Evolutionary conservation across 2,329 filamentous ascomycete species (phyloP).

Genomic region (Hypoxylon sp.): DNA sequence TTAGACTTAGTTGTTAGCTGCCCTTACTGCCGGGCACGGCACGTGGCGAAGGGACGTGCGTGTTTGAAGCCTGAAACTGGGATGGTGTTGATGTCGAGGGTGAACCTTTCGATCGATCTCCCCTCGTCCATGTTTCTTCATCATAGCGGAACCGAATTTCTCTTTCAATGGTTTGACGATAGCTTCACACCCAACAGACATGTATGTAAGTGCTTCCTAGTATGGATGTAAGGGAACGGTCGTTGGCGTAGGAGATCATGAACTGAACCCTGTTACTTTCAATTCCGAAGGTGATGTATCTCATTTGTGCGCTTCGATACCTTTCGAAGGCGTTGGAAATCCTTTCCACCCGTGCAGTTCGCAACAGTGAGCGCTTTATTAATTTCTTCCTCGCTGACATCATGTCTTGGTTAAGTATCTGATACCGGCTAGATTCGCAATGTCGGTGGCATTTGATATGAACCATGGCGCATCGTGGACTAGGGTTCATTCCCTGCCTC

Average conservation of each 20-base stretch:
- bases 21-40: constrained; percentile 11
- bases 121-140: constrained; percentile 15
- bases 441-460: background rate
- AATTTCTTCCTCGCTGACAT: background rate
- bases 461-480: background rate
- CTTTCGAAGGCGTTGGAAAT: background rate
- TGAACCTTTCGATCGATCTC: constrained; percentile 36
- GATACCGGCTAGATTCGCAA: background rate
- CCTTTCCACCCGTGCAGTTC: no score
- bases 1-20: constrained; percentile 5
- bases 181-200: constrained; percentile 26
- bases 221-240: background rate
- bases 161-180: constrained; percentile 16
- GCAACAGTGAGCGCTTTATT: background rate
- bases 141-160: constrained; percentile 9
- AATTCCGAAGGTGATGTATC: background rate
- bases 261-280: constrained; percentile 3
- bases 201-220: constrained; percentile 5
- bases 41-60: constrained; percentile 34
- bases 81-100: constrained; percentile 34
- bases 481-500: background rate
- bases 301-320: background rate
- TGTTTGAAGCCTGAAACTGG: constrained; percentile 41
- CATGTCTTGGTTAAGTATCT: background rate
- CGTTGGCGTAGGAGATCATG: constrained; percentile 5